Evolutionary conservation across 345 rosid genomes (phyloP).

Genomic region (Draba incana): DNA sequence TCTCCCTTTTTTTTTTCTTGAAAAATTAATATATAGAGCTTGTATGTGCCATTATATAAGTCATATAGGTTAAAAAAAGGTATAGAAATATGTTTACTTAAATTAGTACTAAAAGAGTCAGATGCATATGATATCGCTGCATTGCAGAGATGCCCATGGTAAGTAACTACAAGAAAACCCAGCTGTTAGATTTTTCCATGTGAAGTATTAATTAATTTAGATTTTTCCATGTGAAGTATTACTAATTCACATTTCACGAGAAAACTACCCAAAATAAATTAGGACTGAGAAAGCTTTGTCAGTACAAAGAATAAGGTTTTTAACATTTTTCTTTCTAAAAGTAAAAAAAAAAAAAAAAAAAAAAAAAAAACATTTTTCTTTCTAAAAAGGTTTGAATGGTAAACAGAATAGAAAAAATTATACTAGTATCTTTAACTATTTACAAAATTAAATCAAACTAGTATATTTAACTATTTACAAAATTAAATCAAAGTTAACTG

Average conservation of each 20-base stretch:
- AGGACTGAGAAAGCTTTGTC: neutral
- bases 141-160: conserved; percentile 41
- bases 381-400: no score
- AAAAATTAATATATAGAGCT: neutral
- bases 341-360: no score
- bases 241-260: conserved; percentile 13
- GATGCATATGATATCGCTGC: conserved; percentile 40
- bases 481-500: no score
- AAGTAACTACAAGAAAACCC: conserved; percentile 32
- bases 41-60: neutral
- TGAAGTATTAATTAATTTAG: conserved; percentile 19
- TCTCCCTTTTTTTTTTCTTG: neutral
- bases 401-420: neutral
- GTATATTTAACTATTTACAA: neutral
- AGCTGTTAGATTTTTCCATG: conserved; percentile 30
- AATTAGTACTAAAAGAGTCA: conserved; percentile 31
- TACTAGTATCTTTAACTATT: neutral
- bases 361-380: no score
- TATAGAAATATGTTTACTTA: conserved; percentile 1
- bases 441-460: neutral
- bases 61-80: conserved; percentile 21
- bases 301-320: neutral
- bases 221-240: conserved; percentile 5
- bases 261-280: conserved; percentile 16
- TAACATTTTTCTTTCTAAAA: no score